phyloP scores from a whole-genome alignment of 2,329 filamentous ascomycete genomes.

The Aspergillus vadensis region DNA sequence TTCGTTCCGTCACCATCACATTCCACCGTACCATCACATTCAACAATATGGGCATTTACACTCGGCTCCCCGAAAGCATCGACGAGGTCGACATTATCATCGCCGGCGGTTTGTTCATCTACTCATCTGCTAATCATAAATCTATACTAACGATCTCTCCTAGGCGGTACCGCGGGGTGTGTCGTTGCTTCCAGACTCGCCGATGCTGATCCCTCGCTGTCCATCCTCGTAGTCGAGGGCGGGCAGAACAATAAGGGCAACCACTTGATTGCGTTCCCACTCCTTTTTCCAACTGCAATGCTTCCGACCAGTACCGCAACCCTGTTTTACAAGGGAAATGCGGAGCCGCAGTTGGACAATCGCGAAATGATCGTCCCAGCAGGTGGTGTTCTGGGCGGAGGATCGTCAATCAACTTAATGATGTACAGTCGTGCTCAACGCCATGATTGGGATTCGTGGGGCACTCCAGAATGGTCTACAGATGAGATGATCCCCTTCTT shows the following conservation, averaged over 20 bases:
- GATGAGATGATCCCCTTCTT: conserved; percentile 1
- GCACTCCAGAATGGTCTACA: neutral
- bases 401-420: conserved; percentile 8
- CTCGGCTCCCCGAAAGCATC: too few species aligned
- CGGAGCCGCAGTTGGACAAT: conserved; percentile 2
- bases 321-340: neutral
- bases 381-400: conserved; percentile 8
- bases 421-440: conserved; percentile 7
- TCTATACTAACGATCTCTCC: too few species aligned
- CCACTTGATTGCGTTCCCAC: neutral
- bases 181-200: conserved; percentile 2
- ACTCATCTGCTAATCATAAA: too few species aligned
- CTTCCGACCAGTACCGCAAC: neutral
- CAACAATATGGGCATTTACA: too few species aligned
- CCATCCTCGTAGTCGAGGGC: neutral
- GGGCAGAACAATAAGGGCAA: conserved; percentile 1
- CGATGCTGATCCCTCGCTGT: neutral
- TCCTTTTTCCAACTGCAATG: too few species aligned
- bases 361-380: neutral
- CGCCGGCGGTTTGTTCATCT: neutral
- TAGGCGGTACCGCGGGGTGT: conserved; percentile 1
- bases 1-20: too few species aligned
- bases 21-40: too few species aligned
- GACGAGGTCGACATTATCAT: conserved; percentile 5
- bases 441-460: conserved; percentile 5